Conservation (phyloP, 495 filamentous ascomycete genomes). For the Recurvomyces mirabilis region DNA sequence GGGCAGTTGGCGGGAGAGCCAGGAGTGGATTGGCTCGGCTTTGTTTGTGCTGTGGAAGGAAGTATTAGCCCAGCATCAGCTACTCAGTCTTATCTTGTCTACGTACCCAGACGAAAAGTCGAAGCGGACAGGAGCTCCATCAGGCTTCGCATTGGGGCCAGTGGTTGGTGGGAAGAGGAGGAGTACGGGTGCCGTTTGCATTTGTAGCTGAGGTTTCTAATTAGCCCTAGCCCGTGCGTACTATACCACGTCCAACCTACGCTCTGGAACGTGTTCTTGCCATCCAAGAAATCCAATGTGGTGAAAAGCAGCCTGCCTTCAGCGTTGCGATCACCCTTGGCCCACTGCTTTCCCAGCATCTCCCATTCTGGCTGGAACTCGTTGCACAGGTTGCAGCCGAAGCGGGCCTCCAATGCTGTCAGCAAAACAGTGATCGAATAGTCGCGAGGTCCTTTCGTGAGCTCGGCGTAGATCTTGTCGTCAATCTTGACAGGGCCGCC, state of each 20-base stretch:
- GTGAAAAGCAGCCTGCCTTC: constrained; percentile 67
- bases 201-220: constrained; percentile 54
- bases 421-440: constrained; percentile 74
- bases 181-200: constrained; percentile 90
- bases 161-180: constrained; percentile 77
- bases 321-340: constrained; percentile 60
- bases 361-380: constrained; percentile 96
- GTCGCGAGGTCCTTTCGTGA: constrained; percentile 68
- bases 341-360: constrained; percentile 77
- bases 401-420: constrained; percentile 75
- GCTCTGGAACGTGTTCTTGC: constrained; percentile 77
- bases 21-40: constrained; percentile 67
- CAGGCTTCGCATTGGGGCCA: constrained; percentile 67
- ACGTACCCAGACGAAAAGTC: constrained; percentile 76
- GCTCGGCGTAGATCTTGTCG: constrained; percentile 59
- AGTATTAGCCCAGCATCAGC: too few species aligned
- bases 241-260: constrained; percentile 37
- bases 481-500: constrained; percentile 59
- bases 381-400: constrained; percentile 74
- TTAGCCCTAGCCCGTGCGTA: neutral
- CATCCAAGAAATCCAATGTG: constrained; percentile 80
- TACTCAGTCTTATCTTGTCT: too few species aligned
- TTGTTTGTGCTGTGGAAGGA: constrained; percentile 63
- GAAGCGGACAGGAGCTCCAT: constrained; percentile 60
- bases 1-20: constrained; percentile 68